phyloP scores from a whole-genome alignment of 2,329 filamentous ascomycete species.

The Scopulariopsis brevicaulis region DNA sequence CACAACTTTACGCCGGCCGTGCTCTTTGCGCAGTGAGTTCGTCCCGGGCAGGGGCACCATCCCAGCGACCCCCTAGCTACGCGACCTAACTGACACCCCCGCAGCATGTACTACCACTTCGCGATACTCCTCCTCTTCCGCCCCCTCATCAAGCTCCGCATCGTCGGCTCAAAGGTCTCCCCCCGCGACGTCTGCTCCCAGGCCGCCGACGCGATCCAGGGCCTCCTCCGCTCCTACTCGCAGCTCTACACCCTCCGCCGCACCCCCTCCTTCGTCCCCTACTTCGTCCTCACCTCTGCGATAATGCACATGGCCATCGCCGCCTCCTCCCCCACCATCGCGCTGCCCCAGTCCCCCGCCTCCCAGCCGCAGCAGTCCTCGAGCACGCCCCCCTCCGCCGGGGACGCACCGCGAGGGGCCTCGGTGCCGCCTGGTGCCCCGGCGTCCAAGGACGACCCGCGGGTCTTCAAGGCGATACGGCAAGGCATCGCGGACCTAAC shows the following conservation, averaged over 20 bases:
- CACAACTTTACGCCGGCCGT: slow-evolving; percentile 65
- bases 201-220: slow-evolving; percentile 47
- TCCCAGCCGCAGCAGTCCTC: not conserved
- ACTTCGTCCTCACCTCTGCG: slow-evolving; percentile 49
- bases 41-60: no score
- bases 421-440: not conserved
- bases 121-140: slow-evolving; percentile 64
- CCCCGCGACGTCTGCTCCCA: slow-evolving; percentile 56
- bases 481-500: slow-evolving; percentile 45
- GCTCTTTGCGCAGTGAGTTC: slow-evolving; percentile 60
- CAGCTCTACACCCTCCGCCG: slow-evolving; percentile 46
- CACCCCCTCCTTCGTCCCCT: slow-evolving; percentile 49
- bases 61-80: no score
- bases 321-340: slow-evolving; percentile 20
- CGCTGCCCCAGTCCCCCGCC: slow-evolving; percentile 2
- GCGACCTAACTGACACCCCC: not conserved
- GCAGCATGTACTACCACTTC: slow-evolving; percentile 60
- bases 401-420: not conserved
- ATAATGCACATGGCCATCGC: slow-evolving; percentile 49
- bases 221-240: slow-evolving; percentile 42
- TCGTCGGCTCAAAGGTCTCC: slow-evolving; percentile 50
- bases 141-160: slow-evolving; percentile 53
- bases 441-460: slow-evolving; percentile 7
- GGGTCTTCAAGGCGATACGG: slow-evolving; percentile 31
- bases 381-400: not conserved